Evolutionary conservation across 1,284 basidiomycete genomes (phyloP).

Genomic region (Moniliella sp.): DNA sequence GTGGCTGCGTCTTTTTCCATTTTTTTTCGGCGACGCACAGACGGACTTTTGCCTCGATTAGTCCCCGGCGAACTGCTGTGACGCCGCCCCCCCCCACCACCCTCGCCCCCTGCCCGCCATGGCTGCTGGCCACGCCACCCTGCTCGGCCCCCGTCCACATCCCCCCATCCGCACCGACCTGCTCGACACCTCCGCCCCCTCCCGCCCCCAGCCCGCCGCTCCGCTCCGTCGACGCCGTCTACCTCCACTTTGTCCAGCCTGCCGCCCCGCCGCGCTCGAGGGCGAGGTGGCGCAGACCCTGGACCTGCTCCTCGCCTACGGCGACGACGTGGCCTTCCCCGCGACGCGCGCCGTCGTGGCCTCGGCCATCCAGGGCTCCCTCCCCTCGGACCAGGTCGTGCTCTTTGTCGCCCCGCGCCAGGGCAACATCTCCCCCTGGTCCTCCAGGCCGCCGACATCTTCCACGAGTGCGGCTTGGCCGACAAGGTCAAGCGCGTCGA

Average conservation of each 20-base stretch:
- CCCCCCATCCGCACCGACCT: conserved; percentile 48
- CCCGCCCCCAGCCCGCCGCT: conserved; percentile 41
- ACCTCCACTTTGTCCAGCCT: conserved; percentile 63
- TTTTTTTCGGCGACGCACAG: too few relatives aligned
- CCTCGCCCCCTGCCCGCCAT: too few relatives aligned
- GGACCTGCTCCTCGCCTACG: conserved; percentile 61
- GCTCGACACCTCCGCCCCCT: conserved; percentile 44
- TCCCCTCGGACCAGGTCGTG: too few relatives aligned
- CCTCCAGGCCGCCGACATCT: conserved; percentile 73
- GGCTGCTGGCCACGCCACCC: too few relatives aligned
- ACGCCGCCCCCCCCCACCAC: too few relatives aligned
- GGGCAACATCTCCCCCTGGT: conserved; percentile 49
- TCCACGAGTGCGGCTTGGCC: conserved; percentile 46
- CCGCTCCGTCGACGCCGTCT: conserved; percentile 52
- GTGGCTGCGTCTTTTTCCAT: too few relatives aligned
- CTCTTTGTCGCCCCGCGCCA: conserved; percentile 21
- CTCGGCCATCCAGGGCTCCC: too few relatives aligned
- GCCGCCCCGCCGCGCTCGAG: conserved; percentile 38
- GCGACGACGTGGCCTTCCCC: conserved; percentile 48
- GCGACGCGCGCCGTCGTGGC: conserved; percentile 38
- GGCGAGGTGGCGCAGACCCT: conserved; percentile 38
- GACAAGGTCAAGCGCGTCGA: too few relatives aligned
- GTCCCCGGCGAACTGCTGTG: too few relatives aligned
- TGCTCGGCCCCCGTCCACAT: conserved; percentile 33
- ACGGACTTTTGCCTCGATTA: too few relatives aligned